phyloP scores from a whole-genome alignment of 1,284 basidiomycete genomes.

The Entoloma clypeatum region DNA sequence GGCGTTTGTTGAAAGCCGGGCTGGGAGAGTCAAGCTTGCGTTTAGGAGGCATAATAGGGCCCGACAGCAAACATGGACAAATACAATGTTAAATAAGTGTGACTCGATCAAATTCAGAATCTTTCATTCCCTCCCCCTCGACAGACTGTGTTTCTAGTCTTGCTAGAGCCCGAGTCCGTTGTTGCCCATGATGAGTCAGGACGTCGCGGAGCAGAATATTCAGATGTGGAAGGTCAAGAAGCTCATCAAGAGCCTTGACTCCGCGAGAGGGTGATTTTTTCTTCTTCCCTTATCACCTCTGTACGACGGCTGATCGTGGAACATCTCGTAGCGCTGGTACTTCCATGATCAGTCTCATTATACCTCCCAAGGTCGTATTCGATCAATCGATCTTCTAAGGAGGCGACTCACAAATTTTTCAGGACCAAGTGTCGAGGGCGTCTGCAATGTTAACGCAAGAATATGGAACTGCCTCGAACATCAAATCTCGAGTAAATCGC shows the following conservation, averaged over 20 bases:
- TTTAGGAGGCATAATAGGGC: conserved; percentile 29
- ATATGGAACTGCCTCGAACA: conserved; percentile 97
- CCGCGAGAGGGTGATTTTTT: conserved; percentile 75
- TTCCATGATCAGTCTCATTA: conserved; percentile 98
- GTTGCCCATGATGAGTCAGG: conserved; percentile 66
- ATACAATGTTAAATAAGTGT: too few relatives aligned
- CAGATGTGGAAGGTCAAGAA: conserved; percentile 99
- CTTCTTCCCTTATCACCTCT: conserved; percentile 5
- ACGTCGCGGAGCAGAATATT: conserved; percentile 81
- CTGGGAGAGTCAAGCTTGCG: conserved; percentile 32
- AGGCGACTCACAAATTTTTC: conserved; percentile 14
- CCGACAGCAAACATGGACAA: conserved; percentile 27
- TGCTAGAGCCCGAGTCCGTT: conserved; percentile 28
- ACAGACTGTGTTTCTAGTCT: conserved; percentile 18
- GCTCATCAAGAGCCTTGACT: conserved; percentile 93
- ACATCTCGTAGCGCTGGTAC: conserved; percentile 74
- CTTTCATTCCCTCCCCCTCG: too few relatives aligned
- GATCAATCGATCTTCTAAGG: conserved; percentile 18
- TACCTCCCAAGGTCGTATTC: conserved; percentile 81
- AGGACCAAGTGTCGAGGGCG: conserved; percentile 95
- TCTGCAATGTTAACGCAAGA: conserved; percentile 97
- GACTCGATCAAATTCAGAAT: conserved; percentile 25
- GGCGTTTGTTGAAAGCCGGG: background rate
- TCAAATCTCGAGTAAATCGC: conserved; percentile 99
- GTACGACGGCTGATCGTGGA: conserved; percentile 11